Conservation (phyloP, 768 basidiomycete genomes). For the Peribolospora baueri region DNA sequence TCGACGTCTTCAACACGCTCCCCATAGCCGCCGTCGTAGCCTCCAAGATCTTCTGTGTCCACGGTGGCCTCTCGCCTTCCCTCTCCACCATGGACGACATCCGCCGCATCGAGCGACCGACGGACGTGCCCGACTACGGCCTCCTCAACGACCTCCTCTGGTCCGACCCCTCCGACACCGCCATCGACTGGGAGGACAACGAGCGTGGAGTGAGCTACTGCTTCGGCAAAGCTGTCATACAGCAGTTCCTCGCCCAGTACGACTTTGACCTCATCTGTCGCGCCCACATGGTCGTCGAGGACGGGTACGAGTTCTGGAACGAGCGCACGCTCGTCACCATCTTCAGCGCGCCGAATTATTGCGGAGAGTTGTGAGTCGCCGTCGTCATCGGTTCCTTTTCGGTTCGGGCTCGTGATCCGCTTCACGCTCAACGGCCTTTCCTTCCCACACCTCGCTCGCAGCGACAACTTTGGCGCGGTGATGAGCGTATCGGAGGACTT, state of each 20-base stretch:
- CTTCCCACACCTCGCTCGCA: slow-evolving; percentile 11
- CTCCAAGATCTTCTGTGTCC: slow-evolving; percentile 98
- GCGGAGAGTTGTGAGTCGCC: slow-evolving; percentile 46
- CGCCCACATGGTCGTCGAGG: slow-evolving; percentile 99
- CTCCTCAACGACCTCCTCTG: slow-evolving; percentile 88
- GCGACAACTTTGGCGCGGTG: slow-evolving; percentile 54
- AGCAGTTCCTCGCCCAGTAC: slow-evolving; percentile 56
- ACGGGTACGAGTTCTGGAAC: slow-evolving; percentile 96
- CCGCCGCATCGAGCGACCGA: slow-evolving; percentile 86
- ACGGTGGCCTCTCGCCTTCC: slow-evolving; percentile 68
- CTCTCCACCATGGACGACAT: slow-evolving; percentile 95
- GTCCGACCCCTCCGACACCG: slow-evolving; percentile 96
- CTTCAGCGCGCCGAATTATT: slow-evolving; percentile 93
- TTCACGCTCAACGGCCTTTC: slow-evolving; percentile 1
- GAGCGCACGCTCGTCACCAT: slow-evolving; percentile 94
- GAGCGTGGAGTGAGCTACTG: slow-evolving; percentile 97
- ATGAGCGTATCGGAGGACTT: slow-evolving; percentile 86
- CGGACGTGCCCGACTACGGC: slow-evolving; percentile 95
- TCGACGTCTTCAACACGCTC: slow-evolving; percentile 97
- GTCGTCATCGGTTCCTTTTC: not conserved
- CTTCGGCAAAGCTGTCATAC: slow-evolving; percentile 92
- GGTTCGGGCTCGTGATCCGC: not conserved
- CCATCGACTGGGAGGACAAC: slow-evolving; percentile 97
- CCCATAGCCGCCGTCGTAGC: slow-evolving; percentile 97
- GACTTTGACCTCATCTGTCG: slow-evolving; percentile 99